Evolutionary conservation across 2,329 filamentous ascomycete genomes (phyloP).

Genomic region (Cordyceps cicadae): DNA sequence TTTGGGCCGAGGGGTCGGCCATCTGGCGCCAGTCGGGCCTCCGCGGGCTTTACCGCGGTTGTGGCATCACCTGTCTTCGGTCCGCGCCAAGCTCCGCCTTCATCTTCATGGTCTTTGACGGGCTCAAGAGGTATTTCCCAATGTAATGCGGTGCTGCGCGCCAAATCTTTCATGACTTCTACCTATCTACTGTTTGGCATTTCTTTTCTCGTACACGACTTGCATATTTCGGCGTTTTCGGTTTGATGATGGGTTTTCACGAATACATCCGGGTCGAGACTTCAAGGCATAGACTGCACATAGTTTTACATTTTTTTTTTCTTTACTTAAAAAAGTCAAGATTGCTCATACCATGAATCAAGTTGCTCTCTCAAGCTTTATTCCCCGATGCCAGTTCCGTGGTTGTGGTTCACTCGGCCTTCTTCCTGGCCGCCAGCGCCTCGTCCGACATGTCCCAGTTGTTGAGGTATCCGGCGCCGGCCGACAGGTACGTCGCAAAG

Average conservation of each 20-base stretch:
- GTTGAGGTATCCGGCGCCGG: conserved; percentile 60
- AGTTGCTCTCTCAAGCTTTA: neutral
- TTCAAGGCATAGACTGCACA: neutral
- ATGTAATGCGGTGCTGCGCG: conserved; percentile 25
- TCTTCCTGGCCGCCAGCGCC: neutral
- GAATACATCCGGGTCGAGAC: neutral
- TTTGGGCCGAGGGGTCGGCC: conserved; percentile 60
- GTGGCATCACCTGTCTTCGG: conserved; percentile 82
- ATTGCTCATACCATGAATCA: neutral
- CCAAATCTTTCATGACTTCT: conserved; percentile 2
- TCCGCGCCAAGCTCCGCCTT: conserved; percentile 94
- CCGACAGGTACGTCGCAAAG: conserved; percentile 80
- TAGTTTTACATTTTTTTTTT: conserved; percentile 2
- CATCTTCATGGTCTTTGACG: conserved; percentile 94
- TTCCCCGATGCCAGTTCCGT: neutral
- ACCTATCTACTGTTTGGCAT: neutral
- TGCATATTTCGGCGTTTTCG: conserved; percentile 6
- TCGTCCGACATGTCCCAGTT: conserved; percentile 48
- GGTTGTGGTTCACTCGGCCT: neutral
- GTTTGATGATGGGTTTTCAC: neutral
- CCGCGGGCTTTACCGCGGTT: conserved; percentile 83
- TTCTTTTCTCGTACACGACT: conserved; percentile 2
- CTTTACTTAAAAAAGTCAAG: neutral
- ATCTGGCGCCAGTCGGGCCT: conserved; percentile 80
- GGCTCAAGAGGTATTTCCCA: conserved; percentile 62